Percentiles rank a stretch among this genome's conserved stretches.
These are phyloP conservation scores for Hypomontagnella submonticulosa DNA, from an alignment of 495 filamentous ascomycete species.

Conservation along the genomic window DNA sequence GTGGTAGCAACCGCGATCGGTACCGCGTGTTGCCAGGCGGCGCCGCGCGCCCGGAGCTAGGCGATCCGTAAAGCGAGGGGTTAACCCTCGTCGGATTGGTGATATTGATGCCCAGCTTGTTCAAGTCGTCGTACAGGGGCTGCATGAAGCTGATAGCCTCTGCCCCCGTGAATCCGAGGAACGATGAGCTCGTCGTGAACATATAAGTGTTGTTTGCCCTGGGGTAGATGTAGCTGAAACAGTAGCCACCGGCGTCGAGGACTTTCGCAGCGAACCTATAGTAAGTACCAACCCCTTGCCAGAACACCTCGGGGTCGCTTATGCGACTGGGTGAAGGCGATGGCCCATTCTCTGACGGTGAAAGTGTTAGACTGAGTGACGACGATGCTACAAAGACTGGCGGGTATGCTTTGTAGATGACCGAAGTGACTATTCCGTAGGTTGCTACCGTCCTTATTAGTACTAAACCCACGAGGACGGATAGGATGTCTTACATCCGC, in stretches of 20 bases:
- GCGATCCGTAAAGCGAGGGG: constrained; percentile 27
- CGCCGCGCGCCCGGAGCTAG: constrained; percentile 47
- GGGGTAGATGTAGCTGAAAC: constrained; percentile 55
- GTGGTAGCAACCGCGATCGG: constrained; percentile 64
- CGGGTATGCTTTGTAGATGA: constrained; percentile 58
- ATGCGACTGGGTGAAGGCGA: constrained; percentile 44
- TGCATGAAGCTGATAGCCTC: constrained; percentile 43
- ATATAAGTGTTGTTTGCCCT: constrained; percentile 37
- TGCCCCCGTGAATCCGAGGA: constrained; percentile 38
- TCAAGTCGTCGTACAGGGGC: constrained; percentile 49
- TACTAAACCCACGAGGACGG: not conserved
- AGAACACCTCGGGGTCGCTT: constrained; percentile 59
- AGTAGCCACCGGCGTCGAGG: constrained; percentile 57
- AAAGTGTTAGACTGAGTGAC: constrained; percentile 37
- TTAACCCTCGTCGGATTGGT: constrained; percentile 37
- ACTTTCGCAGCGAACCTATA: constrained; percentile 53
- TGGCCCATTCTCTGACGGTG: constrained; percentile 48
- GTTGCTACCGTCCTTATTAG: constrained; percentile 51
- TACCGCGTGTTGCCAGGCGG: constrained; percentile 41
- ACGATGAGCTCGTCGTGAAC: constrained; percentile 48
- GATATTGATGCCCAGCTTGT: constrained; percentile 47
- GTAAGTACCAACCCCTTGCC: constrained; percentile 56
- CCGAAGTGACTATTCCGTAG: constrained; percentile 66
- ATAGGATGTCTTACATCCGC: constrained; percentile 47
- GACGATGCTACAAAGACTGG: constrained; percentile 45